Conservation (phyloP, 2,329 filamentous ascomycete genomes). For the Raffaelea ambrosiae region DNA sequence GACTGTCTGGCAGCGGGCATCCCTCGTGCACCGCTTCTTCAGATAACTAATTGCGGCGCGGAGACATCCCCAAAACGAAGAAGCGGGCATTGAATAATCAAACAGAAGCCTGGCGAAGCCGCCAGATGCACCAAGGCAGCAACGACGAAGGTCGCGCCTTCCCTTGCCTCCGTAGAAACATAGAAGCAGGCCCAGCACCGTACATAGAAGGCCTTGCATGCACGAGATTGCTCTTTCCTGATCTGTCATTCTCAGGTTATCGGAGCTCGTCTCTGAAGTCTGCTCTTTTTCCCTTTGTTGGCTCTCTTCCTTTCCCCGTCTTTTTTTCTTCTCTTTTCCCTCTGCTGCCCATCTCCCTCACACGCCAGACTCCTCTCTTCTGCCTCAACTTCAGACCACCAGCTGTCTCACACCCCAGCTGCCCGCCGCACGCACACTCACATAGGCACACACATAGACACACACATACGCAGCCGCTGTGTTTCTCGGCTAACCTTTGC, state of each 20-base stretch:
- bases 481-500: conserved; percentile 8
- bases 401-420: too few species aligned
- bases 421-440: too few species aligned
- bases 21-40: too few species aligned
- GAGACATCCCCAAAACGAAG: neutral
- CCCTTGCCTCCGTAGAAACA: too few species aligned
- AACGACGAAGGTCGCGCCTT: too few species aligned
- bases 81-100: neutral
- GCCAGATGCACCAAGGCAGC: neutral
- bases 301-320: neutral
- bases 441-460: too few species aligned
- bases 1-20: too few species aligned
- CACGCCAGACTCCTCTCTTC: too few species aligned
- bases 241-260: neutral
- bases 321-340: neutral
- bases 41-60: neutral
- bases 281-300: neutral
- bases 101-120: neutral
- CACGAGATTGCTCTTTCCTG: neutral
- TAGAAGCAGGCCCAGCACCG: neutral
- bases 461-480: too few species aligned
- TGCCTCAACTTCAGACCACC: too few species aligned
- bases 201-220: neutral
- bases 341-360: too few species aligned
- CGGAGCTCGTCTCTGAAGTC: neutral